Evolutionary conservation across 768 basidiomycete species (phyloP).

Genomic region (Boletus sp.): DNA sequence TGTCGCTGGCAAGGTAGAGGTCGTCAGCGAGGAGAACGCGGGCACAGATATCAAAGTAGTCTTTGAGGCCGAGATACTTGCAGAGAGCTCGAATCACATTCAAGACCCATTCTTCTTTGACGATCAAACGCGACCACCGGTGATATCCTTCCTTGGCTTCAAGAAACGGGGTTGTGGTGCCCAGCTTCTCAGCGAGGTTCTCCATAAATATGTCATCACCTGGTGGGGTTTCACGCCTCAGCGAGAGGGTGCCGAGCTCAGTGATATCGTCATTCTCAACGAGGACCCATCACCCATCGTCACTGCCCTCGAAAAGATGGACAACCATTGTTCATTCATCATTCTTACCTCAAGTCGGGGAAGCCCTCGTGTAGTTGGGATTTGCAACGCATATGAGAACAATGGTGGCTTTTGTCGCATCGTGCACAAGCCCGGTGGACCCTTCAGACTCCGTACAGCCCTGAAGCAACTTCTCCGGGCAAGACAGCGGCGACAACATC

Average conservation of each 20-base stretch:
- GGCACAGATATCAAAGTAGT: constrained; percentile 91
- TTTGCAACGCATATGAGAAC: constrained; percentile 67
- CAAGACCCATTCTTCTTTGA: constrained; percentile 48
- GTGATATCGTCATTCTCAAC: constrained; percentile 79
- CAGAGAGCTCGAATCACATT: constrained; percentile 38
- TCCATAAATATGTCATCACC: constrained; percentile 60
- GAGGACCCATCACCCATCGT: constrained; percentile 63
- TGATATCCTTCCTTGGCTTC: constrained; percentile 73
- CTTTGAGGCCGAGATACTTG: constrained; percentile 66
- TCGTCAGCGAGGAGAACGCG: constrained; percentile 84
- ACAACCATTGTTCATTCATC: constrained; percentile 65
- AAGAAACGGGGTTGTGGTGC: constrained; percentile 60
- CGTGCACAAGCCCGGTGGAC: constrained; percentile 86
- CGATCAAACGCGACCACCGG: constrained; percentile 39
- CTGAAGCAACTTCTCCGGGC: constrained; percentile 47
- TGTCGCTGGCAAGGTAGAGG: constrained; percentile 89
- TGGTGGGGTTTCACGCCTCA: constrained; percentile 74
- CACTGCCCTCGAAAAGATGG: constrained; percentile 53
- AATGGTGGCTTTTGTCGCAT: constrained; percentile 88
- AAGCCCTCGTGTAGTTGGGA: constrained; percentile 56
- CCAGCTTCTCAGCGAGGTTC: constrained; percentile 58
- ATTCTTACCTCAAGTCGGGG: constrained; percentile 71
- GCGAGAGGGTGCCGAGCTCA: constrained; percentile 40
- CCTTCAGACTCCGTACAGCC: constrained; percentile 62
- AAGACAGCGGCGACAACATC: constrained; percentile 31